phyloP scores from a whole-genome alignment of 2,329 filamentous ascomycete species.

The Calonectria montana region DNA sequence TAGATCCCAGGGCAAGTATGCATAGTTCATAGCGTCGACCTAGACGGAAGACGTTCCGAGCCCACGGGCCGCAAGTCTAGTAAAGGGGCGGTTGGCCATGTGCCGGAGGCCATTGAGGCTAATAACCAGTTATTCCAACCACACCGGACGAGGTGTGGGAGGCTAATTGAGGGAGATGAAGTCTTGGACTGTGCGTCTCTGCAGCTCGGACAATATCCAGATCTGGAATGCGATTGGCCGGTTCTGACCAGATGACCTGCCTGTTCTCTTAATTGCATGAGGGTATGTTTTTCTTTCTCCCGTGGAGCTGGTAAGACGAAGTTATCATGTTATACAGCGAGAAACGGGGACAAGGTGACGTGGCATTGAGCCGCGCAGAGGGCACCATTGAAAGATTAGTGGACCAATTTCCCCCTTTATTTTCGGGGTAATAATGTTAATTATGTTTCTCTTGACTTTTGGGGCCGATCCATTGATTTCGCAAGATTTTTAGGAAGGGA shows the following conservation, averaged over 20 bases:
- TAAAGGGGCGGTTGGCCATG: neutral
- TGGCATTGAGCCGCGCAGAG: neutral
- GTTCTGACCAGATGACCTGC: neutral
- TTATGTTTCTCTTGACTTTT: neutral
- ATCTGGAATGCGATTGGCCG: neutral
- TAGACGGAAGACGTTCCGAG: neutral
- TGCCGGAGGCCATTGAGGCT: neutral
- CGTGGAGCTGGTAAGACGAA: neutral
- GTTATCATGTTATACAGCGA: neutral
- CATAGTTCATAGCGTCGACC: neutral
- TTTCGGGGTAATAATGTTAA: neutral
- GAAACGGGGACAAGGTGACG: neutral
- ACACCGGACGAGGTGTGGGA: neutral
- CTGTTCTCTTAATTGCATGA: conserved; percentile 4
- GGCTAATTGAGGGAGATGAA: neutral
- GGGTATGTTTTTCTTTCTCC: neutral
- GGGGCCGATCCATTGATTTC: neutral
- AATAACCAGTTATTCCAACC: neutral
- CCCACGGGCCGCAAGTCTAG: neutral
- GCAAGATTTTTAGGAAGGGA: neutral
- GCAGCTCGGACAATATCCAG: neutral
- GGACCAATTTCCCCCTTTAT: neutral
- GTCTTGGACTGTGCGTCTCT: neutral
- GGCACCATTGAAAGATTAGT: neutral
- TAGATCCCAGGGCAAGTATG: neutral